Conservation (phyloP, 176 grass and related monocot genomes). For the Oryza punctata region DNA sequence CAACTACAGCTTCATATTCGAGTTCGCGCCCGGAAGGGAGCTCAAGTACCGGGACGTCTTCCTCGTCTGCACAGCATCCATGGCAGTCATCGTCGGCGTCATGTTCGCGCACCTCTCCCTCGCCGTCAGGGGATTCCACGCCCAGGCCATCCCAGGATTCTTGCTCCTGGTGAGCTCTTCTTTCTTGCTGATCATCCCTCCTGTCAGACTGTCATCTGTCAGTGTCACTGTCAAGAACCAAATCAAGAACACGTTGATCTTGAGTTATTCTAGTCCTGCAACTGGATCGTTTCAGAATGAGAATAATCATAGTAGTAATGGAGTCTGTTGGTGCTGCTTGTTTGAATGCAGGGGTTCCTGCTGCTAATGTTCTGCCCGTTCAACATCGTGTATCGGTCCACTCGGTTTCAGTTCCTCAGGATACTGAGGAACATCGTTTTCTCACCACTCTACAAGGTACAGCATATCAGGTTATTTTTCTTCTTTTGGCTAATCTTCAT, state of each 20-base stretch:
- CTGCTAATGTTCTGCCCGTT: conserved; percentile 66
- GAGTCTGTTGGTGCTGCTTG: conserved; percentile 8
- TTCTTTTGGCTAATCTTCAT: not conserved
- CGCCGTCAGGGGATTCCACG: conserved; percentile 43
- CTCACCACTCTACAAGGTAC: conserved; percentile 79
- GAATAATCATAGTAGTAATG: conserved; percentile 1
- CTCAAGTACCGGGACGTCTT: conserved; percentile 64
- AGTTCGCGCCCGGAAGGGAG: conserved; percentile 51
- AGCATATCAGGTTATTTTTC: not conserved
- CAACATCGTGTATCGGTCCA: conserved; percentile 61
- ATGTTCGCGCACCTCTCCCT: conserved; percentile 73
- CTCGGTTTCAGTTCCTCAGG: conserved; percentile 59
- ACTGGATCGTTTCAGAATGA: conserved; percentile 11
- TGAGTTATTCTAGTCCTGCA: not conserved
- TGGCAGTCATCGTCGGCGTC: conserved; percentile 57
- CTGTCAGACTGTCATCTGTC: not conserved
- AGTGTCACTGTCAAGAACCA: not conserved
- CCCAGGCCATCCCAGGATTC: conserved; percentile 68
- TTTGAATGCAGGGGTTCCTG: conserved; percentile 52
- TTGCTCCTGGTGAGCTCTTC: conserved; percentile 54
- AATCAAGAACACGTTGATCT: not conserved
- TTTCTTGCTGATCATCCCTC: not conserved
- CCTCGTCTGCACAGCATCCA: conserved; percentile 60
- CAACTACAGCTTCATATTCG: conserved; percentile 86
- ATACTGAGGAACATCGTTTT: conserved; percentile 72